Evolutionary conservation across 2,329 filamentous ascomycete genomes (phyloP).

Genomic region (Hymenotorrendiella dingleyae): DNA sequence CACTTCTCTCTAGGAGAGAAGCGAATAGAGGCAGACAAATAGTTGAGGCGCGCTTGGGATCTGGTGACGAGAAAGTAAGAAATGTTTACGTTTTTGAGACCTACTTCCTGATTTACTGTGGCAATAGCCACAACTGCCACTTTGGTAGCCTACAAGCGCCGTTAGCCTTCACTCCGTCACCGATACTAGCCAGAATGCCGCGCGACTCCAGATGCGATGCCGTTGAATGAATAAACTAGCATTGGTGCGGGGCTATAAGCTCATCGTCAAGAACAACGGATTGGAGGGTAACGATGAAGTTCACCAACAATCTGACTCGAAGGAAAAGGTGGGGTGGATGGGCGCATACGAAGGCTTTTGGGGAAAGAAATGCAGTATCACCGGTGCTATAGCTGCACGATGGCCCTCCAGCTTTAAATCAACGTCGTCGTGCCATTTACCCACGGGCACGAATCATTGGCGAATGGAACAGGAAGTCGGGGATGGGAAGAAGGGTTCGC

Average conservation of each 20-base stretch:
- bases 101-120: constrained; percentile 26
- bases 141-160: constrained; percentile 23
- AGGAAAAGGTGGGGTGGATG: constrained; percentile 5
- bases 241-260: constrained; percentile 7
- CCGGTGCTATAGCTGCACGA: too few species aligned
- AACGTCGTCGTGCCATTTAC: constrained; percentile 23
- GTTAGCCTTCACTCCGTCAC: constrained; percentile 14
- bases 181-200: too few species aligned
- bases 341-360: too few species aligned
- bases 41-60: too few species aligned
- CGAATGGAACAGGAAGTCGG: constrained; percentile 9
- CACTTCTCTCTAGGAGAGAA: constrained; percentile 3
- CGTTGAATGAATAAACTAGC: too few species aligned
- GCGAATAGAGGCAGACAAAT: background rate
- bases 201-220: constrained; percentile 3
- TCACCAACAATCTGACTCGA: constrained; percentile 3
- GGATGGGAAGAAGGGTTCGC: constrained; percentile 10
- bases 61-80: constrained; percentile 9
- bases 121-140: constrained; percentile 28
- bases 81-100: constrained; percentile 22
- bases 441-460: constrained; percentile 23
- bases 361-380: too few species aligned
- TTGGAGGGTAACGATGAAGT: background rate
- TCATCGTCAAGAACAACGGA: background rate
- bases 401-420: constrained; percentile 11